Evolutionary conservation across 179 eudicot species (phyloP).

Genomic region (Beta lomatogona): DNA sequence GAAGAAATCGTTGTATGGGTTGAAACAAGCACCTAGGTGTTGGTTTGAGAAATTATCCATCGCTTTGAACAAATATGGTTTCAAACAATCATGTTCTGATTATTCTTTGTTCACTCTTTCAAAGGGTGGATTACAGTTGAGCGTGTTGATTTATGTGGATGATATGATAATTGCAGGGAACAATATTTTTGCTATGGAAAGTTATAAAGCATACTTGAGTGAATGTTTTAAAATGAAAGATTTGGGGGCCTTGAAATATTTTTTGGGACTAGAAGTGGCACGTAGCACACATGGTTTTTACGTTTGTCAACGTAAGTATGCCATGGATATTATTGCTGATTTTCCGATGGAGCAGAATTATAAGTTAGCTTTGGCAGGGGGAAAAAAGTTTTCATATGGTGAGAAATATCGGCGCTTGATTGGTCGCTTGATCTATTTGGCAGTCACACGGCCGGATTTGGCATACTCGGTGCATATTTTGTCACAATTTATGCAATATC

Average conservation of each 20-base stretch:
- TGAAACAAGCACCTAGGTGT: not conserved
- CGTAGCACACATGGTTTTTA: not conserved
- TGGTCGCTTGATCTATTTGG: constrained; percentile 7
- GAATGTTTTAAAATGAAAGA: constrained; percentile 10
- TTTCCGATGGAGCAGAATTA: constrained; percentile 4
- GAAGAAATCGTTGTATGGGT: not conserved
- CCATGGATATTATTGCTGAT: not conserved
- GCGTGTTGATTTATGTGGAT: not conserved
- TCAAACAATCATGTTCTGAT: not conserved
- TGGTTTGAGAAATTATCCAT: not conserved
- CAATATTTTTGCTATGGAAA: not conserved
- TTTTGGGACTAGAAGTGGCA: not conserved
- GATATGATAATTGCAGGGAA: constrained; percentile 1
- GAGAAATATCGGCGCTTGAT: constrained; percentile 1
- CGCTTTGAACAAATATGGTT: not conserved
- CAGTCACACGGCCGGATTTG: constrained; percentile 5
- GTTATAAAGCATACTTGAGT: not conserved
- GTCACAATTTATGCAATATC: not conserved
- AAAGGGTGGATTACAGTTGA: not conserved
- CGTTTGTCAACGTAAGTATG: constrained; percentile 1
- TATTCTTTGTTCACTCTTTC: not conserved
- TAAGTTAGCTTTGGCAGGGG: not conserved
- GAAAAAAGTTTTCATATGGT: not conserved
- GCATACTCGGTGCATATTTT: not conserved
- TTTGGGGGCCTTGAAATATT: not conserved